These are phyloP conservation scores for Chalciporus sphaerocephalus DNA, from an alignment of 768 basidiomycete species.

Conservation along the genomic window DNA sequence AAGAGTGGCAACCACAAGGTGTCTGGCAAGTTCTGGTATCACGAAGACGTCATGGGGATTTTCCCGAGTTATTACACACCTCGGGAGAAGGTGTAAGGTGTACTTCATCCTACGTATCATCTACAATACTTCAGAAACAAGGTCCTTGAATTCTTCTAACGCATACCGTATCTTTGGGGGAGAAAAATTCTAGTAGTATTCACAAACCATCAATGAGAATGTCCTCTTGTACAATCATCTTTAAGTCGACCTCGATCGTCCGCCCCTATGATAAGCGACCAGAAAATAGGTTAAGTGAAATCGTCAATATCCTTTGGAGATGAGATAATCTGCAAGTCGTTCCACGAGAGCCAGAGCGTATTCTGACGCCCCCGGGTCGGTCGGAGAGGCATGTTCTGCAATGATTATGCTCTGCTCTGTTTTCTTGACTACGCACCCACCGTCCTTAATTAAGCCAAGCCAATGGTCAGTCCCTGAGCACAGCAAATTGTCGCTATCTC, in stretches of 20 bases:
- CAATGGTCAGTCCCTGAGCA: background rate
- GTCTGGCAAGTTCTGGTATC: slow-evolving; percentile 48
- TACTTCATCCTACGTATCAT: too few species aligned
- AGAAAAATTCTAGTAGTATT: background rate
- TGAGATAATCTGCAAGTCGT: slow-evolving; percentile 22
- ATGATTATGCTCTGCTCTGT: slow-evolving; percentile 24
- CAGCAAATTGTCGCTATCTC: background rate
- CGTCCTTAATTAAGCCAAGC: slow-evolving; percentile 8
- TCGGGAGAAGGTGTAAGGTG: slow-evolving; percentile 3
- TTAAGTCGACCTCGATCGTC: too few species aligned
- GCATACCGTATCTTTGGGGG: background rate
- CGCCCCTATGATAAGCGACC: background rate
- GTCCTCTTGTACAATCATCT: background rate
- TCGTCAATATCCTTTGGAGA: slow-evolving; percentile 20
- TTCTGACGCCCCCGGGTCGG: slow-evolving; percentile 3
- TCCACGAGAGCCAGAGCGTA: slow-evolving; percentile 18
- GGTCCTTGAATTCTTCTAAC: background rate
- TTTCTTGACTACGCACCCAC: slow-evolving; percentile 26
- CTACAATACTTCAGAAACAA: background rate
- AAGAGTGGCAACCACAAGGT: slow-evolving; percentile 4
- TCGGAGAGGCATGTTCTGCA: slow-evolving; percentile 17
- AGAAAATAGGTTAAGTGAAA: background rate
- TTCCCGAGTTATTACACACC: slow-evolving; percentile 51
- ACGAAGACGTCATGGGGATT: slow-evolving; percentile 50
- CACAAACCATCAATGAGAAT: background rate